Percentiles rank a stretch among this genome's conserved stretches.
Evolutionary conservation across 306 rosid genomes (phyloP).

Genomic region (Rosa rugosa): DNA sequence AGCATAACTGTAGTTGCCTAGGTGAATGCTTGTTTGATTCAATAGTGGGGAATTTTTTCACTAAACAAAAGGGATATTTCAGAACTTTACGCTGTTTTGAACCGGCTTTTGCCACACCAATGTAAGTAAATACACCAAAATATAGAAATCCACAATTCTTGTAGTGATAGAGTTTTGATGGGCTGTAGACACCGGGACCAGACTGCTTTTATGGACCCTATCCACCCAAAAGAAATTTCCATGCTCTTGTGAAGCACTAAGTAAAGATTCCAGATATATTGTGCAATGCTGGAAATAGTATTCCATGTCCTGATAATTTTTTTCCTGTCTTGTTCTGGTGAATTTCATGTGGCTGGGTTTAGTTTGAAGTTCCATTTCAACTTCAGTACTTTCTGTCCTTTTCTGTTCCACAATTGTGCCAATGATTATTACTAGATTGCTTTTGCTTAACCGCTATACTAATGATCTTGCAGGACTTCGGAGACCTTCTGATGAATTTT

Average conservation of each 20-base stretch:
- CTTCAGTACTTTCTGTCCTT: slow-evolving; percentile 6
- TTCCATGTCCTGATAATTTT: not conserved
- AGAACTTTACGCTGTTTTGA: not conserved
- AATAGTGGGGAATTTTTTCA: not conserved
- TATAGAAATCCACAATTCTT: not conserved
- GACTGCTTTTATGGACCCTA: not conserved
- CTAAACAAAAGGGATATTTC: not conserved
- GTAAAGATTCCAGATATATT: not conserved
- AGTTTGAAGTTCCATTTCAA: not conserved
- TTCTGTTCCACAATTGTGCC: slow-evolving; percentile 20
- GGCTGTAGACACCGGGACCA: not conserved
- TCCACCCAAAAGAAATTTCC: not conserved
- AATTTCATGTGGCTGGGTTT: slow-evolving; percentile 14
- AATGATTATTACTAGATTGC: slow-evolving; percentile 20
- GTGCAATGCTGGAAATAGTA: not conserved
- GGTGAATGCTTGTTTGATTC: not conserved
- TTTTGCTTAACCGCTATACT: slow-evolving; percentile 5
- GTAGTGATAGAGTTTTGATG: not conserved
- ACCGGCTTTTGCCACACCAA: not conserved
- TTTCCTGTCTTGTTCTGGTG: not conserved
- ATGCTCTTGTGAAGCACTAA: not conserved
- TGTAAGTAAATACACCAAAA: not conserved
- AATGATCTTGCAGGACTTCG: slow-evolving; percentile 66
- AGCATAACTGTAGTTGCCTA: not conserved
- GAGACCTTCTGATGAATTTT: slow-evolving; percentile 89